Base-by-base conservation (phyloP, 805 yeast genomes). In the Suhomyces emberorum region DNA sequence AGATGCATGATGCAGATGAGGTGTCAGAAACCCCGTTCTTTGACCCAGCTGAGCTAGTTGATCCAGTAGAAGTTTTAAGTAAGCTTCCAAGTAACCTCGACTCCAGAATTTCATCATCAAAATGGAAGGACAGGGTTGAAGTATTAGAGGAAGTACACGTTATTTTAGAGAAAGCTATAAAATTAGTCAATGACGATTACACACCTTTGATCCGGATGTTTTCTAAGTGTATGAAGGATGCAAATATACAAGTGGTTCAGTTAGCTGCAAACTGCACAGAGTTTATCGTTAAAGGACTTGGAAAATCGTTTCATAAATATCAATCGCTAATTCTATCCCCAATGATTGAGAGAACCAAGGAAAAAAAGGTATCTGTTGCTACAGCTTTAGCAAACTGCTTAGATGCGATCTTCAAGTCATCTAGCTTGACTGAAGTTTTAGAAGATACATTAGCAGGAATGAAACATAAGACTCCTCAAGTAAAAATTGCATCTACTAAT, bases 71-170 rank as follows among this genome's bases (percentile, higher is more conserved):
- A 18, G 79, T 89, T 0, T 54, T 84, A 21, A 59, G 76, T 14
- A 77, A 78, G 43, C 48, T 89, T 1, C 96, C 97, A 0, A 49
- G 62, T 3, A 81, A 81, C 48, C 74, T 88, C 38, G 50, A 70
- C 19, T 52, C 67, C 1, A 65, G 78, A 46, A 61, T 88, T 21
- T 55, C 68, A 1, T 80, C 89, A 2, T 43, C 79, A 0, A 81
- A 83, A 51, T 93, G 98, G 98, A 88, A 88, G 54, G 97, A 89
- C 35, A 72, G 98, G 44, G 88, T 85, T 39, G 96, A 86, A 47
- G 87, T 76, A 0, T 67, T 93, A 38, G 91, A 86, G 32, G 88
- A 79, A 43, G 70, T 75, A 2, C 44, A 57, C 21, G 71, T 68
- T 22, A 61, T 66, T 9, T 63, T 77, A 19, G 61, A 65, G 15